A percentile compares a stretch with the other conserved stretches of the same genome.
Evolutionary conservation across 257 asterid species (phyloP).

Genomic region (Gardenia jasminoides): DNA sequence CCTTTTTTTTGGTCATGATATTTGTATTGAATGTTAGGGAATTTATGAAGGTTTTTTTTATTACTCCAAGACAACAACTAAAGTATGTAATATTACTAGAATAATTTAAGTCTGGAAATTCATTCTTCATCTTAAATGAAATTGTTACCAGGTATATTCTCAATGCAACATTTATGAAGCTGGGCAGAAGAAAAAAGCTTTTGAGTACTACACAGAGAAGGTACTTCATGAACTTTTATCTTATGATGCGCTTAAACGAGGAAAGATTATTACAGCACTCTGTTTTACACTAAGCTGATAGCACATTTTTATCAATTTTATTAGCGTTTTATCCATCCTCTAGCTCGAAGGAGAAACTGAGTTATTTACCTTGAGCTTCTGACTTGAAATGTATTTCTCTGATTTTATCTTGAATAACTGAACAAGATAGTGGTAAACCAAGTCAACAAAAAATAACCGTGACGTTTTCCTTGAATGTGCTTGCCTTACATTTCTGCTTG

Average conservation of each 20-base stretch:
- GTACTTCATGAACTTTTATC: constrained; percentile 30
- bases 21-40: neutral
- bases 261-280: constrained; percentile 1
- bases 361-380: neutral
- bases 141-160: constrained; percentile 54
- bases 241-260: neutral
- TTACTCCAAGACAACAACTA: neutral
- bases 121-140: neutral
- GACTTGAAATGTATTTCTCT: neutral
- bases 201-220: constrained; percentile 86
- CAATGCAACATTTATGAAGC: constrained; percentile 92
- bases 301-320: neutral
- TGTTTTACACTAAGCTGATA: neutral
- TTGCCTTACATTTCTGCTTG: neutral
- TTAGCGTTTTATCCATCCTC: neutral
- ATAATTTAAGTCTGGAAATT: neutral
- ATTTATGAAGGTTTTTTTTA: neutral
- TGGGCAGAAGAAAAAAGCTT: constrained; percentile 73
- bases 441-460: neutral
- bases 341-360: neutral
- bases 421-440: neutral
- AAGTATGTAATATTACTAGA: neutral
- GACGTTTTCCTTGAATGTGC: neutral
- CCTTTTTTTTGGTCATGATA: neutral
- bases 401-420: neutral